Base-by-base conservation (phyloP, 192 early-diverging fungal species). In the Geosiphon pyriformis region DNA sequence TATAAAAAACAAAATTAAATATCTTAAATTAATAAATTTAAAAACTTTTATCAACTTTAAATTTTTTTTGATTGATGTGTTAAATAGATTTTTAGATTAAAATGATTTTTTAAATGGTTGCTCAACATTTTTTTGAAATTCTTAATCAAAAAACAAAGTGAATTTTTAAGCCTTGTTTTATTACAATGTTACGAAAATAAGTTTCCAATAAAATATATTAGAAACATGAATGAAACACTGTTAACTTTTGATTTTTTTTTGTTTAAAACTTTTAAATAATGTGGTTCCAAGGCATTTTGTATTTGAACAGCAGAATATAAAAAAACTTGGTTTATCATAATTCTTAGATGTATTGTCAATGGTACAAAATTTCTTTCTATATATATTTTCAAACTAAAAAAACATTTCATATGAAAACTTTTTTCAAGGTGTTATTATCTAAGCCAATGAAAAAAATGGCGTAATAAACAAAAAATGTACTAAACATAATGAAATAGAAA, bases 161-260 rank as follows among this genome's bases (percentile, higher is more conserved):
- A 35, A 20, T 60, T 60, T 60, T 60, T 60, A 60, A 60, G 29
- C 26, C 37, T 60, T 60, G 23, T 60, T 6, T 54, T 54, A 54
- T 26, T 12, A 7, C 18, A 54, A 20, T 20, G 52, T 20, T 7
- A 12, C 20, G 32, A 60, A 60, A 8, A 60, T 60, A 30, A 60
- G 12, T 60, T 23, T 35, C 29, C 59, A 11, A 4, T 60, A 17
- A 6, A 2, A 35, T 37, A 23, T 23, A 60, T 60, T 35, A 34
- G 29, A 35, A 60, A 60, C 20, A 60, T 60, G 33, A n/a, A 60
- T 37, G 31, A 60, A 60, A 60, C 59, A 35, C 59, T 34, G 2
- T 26, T 60, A 15, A 1, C n/a, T 20, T 60, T 60, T 60, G 33
- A 60, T 35, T 6, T 60, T n/a, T n/a, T n/a, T 15, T 12, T 2